Base-by-base conservation (phyloP, 2,329 filamentous ascomycete species). In the Leptodontidium sp. region DNA sequence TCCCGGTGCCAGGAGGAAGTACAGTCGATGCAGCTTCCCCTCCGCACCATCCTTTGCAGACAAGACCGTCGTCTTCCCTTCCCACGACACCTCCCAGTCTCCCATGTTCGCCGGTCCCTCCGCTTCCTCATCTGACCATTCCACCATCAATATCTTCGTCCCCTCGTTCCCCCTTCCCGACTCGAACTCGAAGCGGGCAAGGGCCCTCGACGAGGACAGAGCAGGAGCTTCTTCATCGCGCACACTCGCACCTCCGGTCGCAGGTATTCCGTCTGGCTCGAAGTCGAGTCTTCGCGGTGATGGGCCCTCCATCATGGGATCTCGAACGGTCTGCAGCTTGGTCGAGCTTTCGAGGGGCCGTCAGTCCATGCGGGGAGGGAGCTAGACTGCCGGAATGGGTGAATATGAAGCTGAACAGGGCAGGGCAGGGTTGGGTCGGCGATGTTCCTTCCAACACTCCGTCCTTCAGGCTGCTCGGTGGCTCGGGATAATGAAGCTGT, bases 141-240 rank as follows among this genome's bases (percentile, higher is more conserved):
- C 93, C 49, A 97, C 90, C 93, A 97, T 96, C 75, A 97, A 83
- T 71, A 97, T 90, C 83, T 97, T 97, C 71, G 93, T 97, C 50
- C 93, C 93, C 72, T 94, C 91, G 75, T 93, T 93, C 61, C 89
- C 91, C 78, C 87, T 88, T 45, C 90, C 91, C 0, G 88, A 84
- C 80, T 94, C 91, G 78, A 97, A 97, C 79, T 97, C 94, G 80
- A 97, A 97, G 68, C 94, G 90, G 57, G 93, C 91, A 57, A 93
- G 84, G n/a, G 90, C 90, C 67, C 86, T 87, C 58, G 83, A 83
- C 4, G 84, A 80, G 69, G 82, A 82, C 75, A 85, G 80, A n/a
- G 79, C 79, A 3, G 83, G 81, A 32, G 82, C 81, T 66, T 81
- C 80, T 43, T 81, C 76, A 55, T 79, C 76, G 47, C 58, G 64